Evolutionary conservation across 2,329 filamentous ascomycete genomes (phyloP).

Genomic region (Colletotrichum paranaense): DNA sequence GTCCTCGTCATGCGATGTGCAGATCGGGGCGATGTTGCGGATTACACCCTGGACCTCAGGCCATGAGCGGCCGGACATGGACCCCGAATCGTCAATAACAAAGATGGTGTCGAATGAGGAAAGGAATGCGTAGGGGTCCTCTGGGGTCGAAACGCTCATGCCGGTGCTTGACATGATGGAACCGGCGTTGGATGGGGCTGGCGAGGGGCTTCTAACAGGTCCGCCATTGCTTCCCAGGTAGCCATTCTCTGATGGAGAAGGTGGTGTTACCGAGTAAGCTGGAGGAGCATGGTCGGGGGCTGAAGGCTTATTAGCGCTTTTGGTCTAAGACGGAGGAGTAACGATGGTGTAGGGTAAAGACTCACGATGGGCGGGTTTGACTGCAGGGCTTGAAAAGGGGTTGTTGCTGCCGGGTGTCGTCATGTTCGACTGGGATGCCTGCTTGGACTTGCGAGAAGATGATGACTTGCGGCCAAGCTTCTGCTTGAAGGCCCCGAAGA

Average conservation of each 20-base stretch:
- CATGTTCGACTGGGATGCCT: constrained; percentile 31
- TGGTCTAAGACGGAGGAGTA: neutral
- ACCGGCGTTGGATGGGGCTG: constrained; percentile 36
- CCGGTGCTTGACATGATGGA: constrained; percentile 33
- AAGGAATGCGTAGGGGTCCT: constrained; percentile 83
- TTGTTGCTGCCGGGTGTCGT: constrained; percentile 26
- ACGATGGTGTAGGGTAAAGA: neutral
- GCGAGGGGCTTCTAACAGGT: constrained; percentile 31
- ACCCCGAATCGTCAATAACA: constrained; percentile 90
- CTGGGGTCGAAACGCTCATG: constrained; percentile 52
- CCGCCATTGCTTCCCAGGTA: constrained; percentile 20
- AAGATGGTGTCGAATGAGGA: constrained; percentile 86
- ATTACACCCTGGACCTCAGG: constrained; percentile 78
- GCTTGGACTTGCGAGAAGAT: constrained; percentile 22
- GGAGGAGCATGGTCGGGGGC: constrained; percentile 47
- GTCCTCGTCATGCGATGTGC: constrained; percentile 81
- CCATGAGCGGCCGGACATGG: constrained; percentile 86
- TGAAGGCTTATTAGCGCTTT: constrained; percentile 25
- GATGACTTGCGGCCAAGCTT: constrained; percentile 45
- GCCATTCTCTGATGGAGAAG: constrained; percentile 6
- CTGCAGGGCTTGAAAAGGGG: constrained; percentile 34
- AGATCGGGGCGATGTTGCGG: constrained; percentile 81
- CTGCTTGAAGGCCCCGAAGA: constrained; percentile 47
- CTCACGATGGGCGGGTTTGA: constrained; percentile 36
- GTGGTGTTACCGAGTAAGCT: constrained; percentile 42